Evolutionary conservation across 2,329 filamentous ascomycete species (phyloP), one percentile per base, ranked within the genome.

Genomic region (Elsinoe batatas): DNA sequence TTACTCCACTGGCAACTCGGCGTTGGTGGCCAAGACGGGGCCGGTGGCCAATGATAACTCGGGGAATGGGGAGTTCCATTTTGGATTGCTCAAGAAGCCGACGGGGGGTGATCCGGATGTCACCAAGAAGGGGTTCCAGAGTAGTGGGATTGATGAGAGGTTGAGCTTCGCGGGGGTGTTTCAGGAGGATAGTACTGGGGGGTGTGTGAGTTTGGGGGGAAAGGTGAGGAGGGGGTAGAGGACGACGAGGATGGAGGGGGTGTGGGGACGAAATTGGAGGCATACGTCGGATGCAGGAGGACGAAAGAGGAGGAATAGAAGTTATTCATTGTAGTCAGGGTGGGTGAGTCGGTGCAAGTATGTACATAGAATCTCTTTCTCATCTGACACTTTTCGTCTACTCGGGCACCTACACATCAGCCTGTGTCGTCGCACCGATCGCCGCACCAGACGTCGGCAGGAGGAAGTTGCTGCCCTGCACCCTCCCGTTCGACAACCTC

Each of bases 21-120:
- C 74, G 0, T 75, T 84, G 30, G 67, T 71, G 32, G 64, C 69
- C 1, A 75, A 77, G n/a, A 79, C 74, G 0, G 66, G 70, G 15
- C 68, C 74, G 0, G 62, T 77, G 0, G 18, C 67, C 38, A 79
- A 80, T 61, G 73, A 81, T 60, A 71, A 81, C 56, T 72, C 73
- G 38, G 81, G 81, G 4, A 74, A 76, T 55, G 81, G 81, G 18
- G 79, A 83, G 64, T 82, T 76, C 66, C 81, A 84, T 64, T 76
- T 84, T 53, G 81, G 81, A 35, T 64, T 83, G 1, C 69, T 84
- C 57, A 84, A 84, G 75, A 83, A 83, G 72, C 75, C 78, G 5
- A 72, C 76, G 47, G 71, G 76, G 54, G 60, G 43, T 2, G 37
- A 49, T 12, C 56, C 56, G 2, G 74, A 80, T 61, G 71, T 79